Percentiles rank a stretch among this genome's conserved stretches.
Conservation (phyloP, 2,329 filamentous ascomycete species). For the Aspergillus fumigatiaffinis region DNA sequence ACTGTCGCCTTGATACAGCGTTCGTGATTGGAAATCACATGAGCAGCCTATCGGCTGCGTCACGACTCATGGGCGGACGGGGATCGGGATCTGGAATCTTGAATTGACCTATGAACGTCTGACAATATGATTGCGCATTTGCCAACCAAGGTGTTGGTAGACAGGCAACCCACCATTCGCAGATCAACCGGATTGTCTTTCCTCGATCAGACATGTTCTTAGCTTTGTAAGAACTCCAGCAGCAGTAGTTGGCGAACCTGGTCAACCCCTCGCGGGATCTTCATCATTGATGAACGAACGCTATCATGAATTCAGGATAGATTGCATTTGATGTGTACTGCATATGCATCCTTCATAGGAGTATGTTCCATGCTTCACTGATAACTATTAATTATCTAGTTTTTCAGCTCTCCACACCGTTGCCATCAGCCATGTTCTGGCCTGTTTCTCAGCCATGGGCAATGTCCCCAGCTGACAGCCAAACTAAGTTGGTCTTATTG, state of each 20-base stretch:
- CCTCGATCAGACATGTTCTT: not conserved
- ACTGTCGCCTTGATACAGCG: not conserved
- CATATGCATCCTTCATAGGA: not conserved
- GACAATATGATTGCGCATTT: not conserved
- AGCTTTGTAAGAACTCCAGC: not conserved
- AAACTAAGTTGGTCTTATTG: not conserved
- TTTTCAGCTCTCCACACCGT: not conserved
- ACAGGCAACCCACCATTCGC: not conserved
- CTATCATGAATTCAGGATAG: not conserved
- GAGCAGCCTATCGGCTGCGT: not conserved
- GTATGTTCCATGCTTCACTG: not conserved
- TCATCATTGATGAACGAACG: not conserved
- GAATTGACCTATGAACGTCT: not conserved
- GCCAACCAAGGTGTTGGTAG: not conserved
- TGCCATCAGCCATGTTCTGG: not conserved
- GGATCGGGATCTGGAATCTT: not conserved
- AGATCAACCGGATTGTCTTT: too few species aligned
- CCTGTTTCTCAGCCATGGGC: not conserved
- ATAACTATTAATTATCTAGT: not conserved
- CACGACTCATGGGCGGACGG: not conserved
- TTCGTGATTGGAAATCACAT: not conserved
- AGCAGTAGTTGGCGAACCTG: not conserved
- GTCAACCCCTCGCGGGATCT: not conserved
- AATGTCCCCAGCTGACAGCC: not conserved
- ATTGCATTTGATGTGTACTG: not conserved